These are phyloP conservation scores for Coccomyxa sp. DNA, from an alignment of 139 green algal genomes.

Conservation along the genomic window DNA sequence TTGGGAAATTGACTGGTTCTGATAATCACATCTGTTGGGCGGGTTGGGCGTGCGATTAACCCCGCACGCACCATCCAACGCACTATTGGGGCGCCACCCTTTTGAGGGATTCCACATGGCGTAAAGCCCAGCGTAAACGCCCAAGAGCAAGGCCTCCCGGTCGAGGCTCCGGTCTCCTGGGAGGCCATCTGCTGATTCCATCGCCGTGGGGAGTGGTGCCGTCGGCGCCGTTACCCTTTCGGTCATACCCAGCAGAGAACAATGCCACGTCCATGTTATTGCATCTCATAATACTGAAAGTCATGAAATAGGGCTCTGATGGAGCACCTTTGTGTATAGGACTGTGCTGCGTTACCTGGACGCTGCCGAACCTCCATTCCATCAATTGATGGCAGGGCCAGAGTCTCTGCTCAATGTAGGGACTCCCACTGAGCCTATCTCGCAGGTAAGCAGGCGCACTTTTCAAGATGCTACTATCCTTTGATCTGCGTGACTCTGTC, in stretches of 20 bases:
- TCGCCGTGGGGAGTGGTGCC: slow-evolving; percentile 43
- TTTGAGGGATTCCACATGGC: slow-evolving; percentile 10
- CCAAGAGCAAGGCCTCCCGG: slow-evolving; percentile 17
- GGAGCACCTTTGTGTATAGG: slow-evolving; percentile 15
- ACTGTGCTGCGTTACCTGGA: slow-evolving; percentile 38
- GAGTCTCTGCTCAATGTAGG: background rate
- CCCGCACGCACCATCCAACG: slow-evolving; percentile 4
- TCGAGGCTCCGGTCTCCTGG: slow-evolving; percentile 10
- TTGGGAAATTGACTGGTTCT: background rate
- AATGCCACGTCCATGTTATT: background rate
- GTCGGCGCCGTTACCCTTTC: background rate
- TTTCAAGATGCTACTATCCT: too few species aligned
- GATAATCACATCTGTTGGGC: background rate
- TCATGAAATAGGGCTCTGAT: background rate
- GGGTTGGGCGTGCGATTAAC: slow-evolving; percentile 13
- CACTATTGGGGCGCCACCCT: slow-evolving; percentile 3
- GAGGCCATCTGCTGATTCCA: slow-evolving; percentile 44
- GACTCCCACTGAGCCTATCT: background rate
- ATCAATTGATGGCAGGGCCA: slow-evolving; percentile 11
- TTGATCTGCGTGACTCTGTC: background rate
- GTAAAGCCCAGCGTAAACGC: slow-evolving; percentile 29
- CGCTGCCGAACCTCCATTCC: slow-evolving; percentile 15
- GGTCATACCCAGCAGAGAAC: background rate
- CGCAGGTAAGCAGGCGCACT: background rate
- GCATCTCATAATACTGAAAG: background rate